Evolutionary conservation across 257 asterid species (phyloP).

Genomic region (Gentiana dahurica): DNA sequence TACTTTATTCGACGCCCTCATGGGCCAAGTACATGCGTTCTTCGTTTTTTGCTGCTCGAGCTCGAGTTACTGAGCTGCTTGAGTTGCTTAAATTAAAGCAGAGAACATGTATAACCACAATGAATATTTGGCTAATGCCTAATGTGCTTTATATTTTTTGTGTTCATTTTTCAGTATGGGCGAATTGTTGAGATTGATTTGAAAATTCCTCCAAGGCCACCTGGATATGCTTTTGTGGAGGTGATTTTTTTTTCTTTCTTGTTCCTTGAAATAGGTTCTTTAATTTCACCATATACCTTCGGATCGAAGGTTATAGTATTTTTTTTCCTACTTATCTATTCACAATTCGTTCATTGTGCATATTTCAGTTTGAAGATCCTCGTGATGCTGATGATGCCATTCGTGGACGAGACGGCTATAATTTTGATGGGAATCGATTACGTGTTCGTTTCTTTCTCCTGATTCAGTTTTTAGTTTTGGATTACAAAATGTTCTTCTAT

Average conservation of each 20-base stretch:
- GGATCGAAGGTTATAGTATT: background rate
- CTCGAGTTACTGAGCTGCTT: too few species aligned
- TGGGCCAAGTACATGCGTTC: too few species aligned
- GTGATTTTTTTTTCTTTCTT: constrained; percentile 20
- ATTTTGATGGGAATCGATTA: constrained; percentile 56
- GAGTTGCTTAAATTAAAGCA: too few species aligned
- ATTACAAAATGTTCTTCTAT: too few species aligned
- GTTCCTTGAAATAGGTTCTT: background rate
- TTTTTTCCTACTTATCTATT: background rate
- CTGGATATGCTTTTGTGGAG: constrained; percentile 89
- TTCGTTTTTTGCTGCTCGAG: too few species aligned
- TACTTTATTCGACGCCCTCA: too few species aligned
- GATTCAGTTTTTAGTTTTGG: background rate
- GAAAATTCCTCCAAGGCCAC: constrained; percentile 87
- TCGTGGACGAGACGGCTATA: constrained; percentile 72
- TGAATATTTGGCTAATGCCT: background rate
- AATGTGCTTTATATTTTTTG: constrained; percentile 1
- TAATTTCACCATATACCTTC: background rate
- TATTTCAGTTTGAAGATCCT: constrained; percentile 55
- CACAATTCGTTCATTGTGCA: background rate
- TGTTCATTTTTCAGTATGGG: constrained; percentile 50
- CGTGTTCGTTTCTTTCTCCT: constrained; percentile 32
- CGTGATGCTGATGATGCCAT: constrained; percentile 82
- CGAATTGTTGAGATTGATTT: constrained; percentile 58
- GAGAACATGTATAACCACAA: too few species aligned